These are phyloP conservation scores for Dictyostelium firmibasis DNA, from an alignment of 78 protist species.

Conservation along the genomic window DNA sequence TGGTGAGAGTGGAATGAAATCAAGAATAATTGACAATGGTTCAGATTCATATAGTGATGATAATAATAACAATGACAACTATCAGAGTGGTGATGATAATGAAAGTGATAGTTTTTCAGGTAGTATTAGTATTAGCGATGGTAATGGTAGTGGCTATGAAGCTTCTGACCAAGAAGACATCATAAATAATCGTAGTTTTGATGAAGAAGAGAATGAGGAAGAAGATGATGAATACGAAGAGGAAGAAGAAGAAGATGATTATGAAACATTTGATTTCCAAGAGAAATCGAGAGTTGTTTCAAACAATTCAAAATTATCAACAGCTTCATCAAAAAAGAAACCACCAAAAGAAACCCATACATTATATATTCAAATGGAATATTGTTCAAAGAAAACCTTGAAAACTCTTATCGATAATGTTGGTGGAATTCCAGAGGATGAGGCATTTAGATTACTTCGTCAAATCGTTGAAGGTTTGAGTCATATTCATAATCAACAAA, in stretches of 20 bases:
- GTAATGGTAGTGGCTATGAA: neutral
- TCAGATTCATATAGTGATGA: neutral
- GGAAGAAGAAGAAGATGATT: conserved; percentile 6
- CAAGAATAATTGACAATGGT: neutral
- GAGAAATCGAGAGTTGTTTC: neutral
- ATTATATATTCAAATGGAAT: conserved; percentile 86
- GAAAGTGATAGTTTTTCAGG: neutral
- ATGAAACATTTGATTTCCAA: neutral
- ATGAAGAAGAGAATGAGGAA: neutral
- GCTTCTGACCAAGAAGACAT: neutral
- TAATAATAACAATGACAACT: neutral
- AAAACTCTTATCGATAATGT: conserved; percentile 31
- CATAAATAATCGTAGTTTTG: neutral
- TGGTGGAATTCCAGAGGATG: conserved; percentile 61
- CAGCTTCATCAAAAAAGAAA: neutral
- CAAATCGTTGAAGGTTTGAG: conserved; percentile 84
- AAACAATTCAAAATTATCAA: neutral
- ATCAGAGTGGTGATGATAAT: conserved; percentile 20
- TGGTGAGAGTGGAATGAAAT: neutral
- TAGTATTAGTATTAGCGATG: neutral
- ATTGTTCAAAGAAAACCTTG: conserved; percentile 77
- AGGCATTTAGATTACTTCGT: conserved; percentile 68
- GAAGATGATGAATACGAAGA: conserved; percentile 36
- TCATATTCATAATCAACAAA: conserved; percentile 82
- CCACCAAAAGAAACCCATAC: conserved; percentile 63